Conservation (phyloP, 306 rosid species). For the Prunus kanzakura region DNA sequence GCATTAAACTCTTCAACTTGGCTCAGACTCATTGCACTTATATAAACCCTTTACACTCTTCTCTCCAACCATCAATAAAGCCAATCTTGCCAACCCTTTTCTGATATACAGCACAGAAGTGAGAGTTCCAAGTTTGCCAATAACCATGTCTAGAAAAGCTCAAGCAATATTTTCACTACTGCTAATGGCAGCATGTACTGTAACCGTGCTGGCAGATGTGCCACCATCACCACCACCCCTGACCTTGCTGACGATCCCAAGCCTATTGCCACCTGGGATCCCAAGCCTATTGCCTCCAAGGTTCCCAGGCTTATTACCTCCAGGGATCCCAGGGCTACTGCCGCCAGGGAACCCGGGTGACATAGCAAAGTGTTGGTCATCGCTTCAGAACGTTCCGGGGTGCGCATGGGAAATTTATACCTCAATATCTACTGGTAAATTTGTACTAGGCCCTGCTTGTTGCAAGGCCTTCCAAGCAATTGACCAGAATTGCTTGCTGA, state of each 20-base stretch:
- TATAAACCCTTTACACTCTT: background rate
- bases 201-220: background rate
- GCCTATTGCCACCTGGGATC: background rate
- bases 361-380: conserved; percentile 8
- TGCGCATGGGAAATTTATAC: background rate
- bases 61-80: background rate
- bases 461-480: conserved; percentile 11
- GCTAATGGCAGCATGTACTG: background rate
- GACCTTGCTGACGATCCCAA: background rate
- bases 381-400: background rate
- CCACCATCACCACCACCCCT: background rate
- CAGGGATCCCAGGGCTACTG: background rate
- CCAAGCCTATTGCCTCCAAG: background rate
- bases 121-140: background rate
- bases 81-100: background rate
- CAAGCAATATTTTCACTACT: background rate
- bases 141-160: background rate
- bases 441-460: conserved; percentile 9
- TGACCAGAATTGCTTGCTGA: conserved; percentile 6
- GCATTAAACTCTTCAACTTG: background rate
- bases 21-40: no score
- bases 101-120: no score
- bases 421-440: background rate
- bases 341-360: background rate
- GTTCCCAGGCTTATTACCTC: background rate